These are phyloP conservation scores for Quercus phellos DNA, from an alignment of 331 rosid genomes.

Conservation along the genomic window DNA sequence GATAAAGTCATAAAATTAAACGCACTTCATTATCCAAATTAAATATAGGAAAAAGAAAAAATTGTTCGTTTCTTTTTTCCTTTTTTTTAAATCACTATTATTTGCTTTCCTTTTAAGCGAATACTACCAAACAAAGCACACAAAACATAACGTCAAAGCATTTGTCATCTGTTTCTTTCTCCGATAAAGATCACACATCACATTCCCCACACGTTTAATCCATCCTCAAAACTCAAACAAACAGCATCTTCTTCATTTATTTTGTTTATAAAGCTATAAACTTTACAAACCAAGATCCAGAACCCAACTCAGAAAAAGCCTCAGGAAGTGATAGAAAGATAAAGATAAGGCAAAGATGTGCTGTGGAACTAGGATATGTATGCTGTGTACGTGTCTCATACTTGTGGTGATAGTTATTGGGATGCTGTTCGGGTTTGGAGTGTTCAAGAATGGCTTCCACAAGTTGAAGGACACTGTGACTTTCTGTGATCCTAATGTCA, in stretches of 20 bases:
- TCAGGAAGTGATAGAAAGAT: neutral
- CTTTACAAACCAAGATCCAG: conserved; percentile 18
- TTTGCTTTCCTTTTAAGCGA: conserved; percentile 42
- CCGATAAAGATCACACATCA: conserved; percentile 6
- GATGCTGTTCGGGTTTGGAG: conserved; percentile 64
- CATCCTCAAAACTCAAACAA: neutral
- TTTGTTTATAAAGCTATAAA: conserved; percentile 6
- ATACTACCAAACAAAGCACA: neutral
- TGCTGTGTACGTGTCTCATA: conserved; percentile 61
- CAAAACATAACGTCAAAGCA: conserved; percentile 9
- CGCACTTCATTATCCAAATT: neutral
- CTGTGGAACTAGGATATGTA: conserved; percentile 50
- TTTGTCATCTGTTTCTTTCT: neutral
- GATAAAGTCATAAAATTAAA: neutral
- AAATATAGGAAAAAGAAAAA: neutral
- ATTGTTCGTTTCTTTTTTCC: neutral
- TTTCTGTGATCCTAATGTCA: conserved; percentile 38
- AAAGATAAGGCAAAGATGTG: conserved; percentile 42
- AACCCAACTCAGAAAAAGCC: neutral
- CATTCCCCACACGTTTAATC: conserved; percentile 7
- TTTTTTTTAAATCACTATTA: neutral
- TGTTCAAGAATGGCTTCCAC: conserved; percentile 76
- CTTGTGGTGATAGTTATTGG: conserved; percentile 55
- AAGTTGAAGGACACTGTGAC: conserved; percentile 51
- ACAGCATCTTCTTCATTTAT: neutral